A percentile compares a stretch with the other conserved stretches of the same genome.
These are phyloP conservation scores for Purshia tridentata DNA, from an alignment of 306 rosid genomes.

Conservation along the genomic window DNA sequence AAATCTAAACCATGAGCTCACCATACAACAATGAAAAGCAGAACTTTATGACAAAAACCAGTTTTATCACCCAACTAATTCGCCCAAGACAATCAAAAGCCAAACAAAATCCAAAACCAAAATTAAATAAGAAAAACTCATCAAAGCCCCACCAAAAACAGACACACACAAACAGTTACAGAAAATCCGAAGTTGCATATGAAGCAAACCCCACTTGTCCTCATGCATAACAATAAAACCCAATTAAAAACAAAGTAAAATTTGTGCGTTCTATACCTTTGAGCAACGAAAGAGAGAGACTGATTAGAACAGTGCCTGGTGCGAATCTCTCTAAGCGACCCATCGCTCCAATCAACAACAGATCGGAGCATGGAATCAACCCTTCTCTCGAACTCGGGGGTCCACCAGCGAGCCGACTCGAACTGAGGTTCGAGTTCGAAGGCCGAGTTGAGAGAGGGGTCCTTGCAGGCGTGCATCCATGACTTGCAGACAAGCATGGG, in stretches of 20 bases:
- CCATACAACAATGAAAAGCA: neutral
- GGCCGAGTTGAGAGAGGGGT: conserved; percentile 56
- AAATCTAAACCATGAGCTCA: neutral
- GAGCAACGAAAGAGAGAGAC: conserved; percentile 57
- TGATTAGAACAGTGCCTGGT: conserved; percentile 70
- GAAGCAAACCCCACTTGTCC: neutral
- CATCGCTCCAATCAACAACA: conserved; percentile 49
- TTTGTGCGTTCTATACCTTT: conserved; percentile 43
- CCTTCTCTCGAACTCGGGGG: conserved; percentile 52
- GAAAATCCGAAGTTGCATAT: neutral
- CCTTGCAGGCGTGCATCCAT: conserved; percentile 65
- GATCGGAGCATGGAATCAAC: conserved; percentile 83
- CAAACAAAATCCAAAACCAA: neutral
- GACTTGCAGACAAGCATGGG: conserved; percentile 73
- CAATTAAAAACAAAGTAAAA: neutral
- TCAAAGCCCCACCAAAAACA: neutral
- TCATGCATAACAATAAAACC: neutral
- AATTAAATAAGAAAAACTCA: no score
- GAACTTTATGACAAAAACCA: neutral
- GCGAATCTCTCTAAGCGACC: conserved; percentile 56
- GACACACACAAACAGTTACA: neutral
- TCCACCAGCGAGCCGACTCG: conserved; percentile 62
- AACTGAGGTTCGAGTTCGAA: conserved; percentile 65
- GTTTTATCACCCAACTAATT: neutral
- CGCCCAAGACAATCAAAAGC: neutral